Percentiles rank a stretch among this genome's conserved stretches.
Evolutionary conservation across 371 early-diverging fungal species (phyloP).

Genomic region (Actinomortierella ambigua): DNA sequence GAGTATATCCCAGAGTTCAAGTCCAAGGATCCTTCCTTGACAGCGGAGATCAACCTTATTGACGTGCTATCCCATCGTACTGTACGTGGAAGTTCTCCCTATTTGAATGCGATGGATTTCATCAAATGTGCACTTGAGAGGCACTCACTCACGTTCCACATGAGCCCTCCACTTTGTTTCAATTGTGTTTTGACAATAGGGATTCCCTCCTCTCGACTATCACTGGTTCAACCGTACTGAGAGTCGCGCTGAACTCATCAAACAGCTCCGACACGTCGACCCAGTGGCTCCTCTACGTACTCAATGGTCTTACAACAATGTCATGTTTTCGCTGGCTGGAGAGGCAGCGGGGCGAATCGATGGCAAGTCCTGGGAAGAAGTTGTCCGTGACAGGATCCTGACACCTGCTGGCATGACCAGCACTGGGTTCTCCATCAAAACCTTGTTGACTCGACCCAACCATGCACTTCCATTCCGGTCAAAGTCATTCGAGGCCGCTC

Average conservation of each 20-base stretch:
- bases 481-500: slow-evolving; percentile 3
- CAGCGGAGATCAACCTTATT: slow-evolving; percentile 12
- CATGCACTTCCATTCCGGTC: slow-evolving; percentile 6
- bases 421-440: slow-evolving; percentile 7
- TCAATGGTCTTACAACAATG: slow-evolving; percentile 10
- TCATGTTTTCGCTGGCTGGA: slow-evolving; percentile 17
- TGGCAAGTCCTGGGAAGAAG: slow-evolving; percentile 6
- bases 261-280: slow-evolving; percentile 9
- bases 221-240: slow-evolving; percentile 3
- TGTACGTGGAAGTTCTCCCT: too few species aligned
- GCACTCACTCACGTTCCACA: background rate
- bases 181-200: background rate
- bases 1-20: slow-evolving; percentile 22
- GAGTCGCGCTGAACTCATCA: slow-evolving; percentile 10
- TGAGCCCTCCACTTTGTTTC: background rate
- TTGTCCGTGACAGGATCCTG: slow-evolving; percentile 10
- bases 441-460: slow-evolving; percentile 8
- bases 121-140: too few species aligned
- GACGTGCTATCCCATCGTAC: slow-evolving; percentile 32
- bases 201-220: slow-evolving; percentile 3
- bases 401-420: slow-evolving; percentile 8
- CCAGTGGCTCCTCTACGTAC: background rate
- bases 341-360: slow-evolving; percentile 19
- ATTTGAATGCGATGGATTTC: too few species aligned
- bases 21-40: slow-evolving; percentile 16